Base-by-base conservation (phyloP, 169 alveolate genomes). In the Eimeria tenella region DNA sequence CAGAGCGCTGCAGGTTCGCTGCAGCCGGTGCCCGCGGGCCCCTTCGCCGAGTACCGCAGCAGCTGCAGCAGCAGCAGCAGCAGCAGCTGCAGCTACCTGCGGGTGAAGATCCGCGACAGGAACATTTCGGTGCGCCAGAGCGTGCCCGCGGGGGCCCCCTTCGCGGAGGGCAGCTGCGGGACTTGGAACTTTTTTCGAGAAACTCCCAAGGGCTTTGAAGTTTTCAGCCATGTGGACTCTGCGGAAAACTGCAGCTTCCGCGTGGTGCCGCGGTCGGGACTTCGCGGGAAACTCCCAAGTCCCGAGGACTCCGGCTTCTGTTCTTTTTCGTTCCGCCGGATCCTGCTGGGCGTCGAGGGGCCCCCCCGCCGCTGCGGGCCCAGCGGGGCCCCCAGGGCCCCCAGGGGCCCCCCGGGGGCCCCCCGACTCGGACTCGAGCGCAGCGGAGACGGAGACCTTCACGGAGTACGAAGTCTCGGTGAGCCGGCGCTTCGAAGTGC, bases 231-330 rank as follows among this genome's bases (percentile, higher is more conserved):
- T 6, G 7, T 81, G 55, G 90, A 81, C 90, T 13, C 90, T 21
- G 58, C 90, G 7, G 90, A 81, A 58, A 81, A 81, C 10, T 81
- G 73, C 90, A 56, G 49, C 19, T 81, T 81, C 55, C 74, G 90
- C 90, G 21, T 56, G 90, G 8, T 56, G 25, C 90, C 90, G 1
- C 15, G 23, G 9, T 10, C 5, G 19, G 58, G 42, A 11, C n/a
- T 81, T 11, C 53, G 56, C 74, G 90, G 74, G 3, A 23, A 25
- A 15, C 19, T 73, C 21, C 19, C 56, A 21, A 8, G 25, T 23
- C 21, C 60, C 17, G 84, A 77, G 23, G 86, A 52, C 13, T 31
- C 11, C 1, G 10, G 19, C 50, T 5, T 23, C 9, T 81, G 58
- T 81, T 56, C 74, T 7, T 81, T 81, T 58, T 81, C 90, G 9